Evolutionary conservation across 129 eudicot genomes (phyloP).

Genomic region (Sambucus nigra): DNA sequence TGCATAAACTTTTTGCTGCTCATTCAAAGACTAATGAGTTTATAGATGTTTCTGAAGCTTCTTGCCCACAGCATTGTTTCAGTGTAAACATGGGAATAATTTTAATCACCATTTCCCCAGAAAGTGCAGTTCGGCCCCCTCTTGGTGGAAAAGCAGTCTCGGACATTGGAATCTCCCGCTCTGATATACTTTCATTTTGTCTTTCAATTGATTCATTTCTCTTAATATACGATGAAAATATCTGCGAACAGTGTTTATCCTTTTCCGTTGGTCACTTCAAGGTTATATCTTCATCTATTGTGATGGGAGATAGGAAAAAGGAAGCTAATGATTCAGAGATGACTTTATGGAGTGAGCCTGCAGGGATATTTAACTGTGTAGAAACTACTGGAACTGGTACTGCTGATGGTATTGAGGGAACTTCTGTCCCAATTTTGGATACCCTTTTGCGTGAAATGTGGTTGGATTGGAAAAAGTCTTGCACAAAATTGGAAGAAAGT

Average conservation of each 20-base stretch:
- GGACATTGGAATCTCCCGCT: constrained; percentile 19
- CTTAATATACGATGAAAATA: constrained; percentile 27
- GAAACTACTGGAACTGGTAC: constrained; percentile 13
- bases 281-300: constrained; percentile 33
- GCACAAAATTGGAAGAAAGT: constrained; percentile 26
- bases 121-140: constrained; percentile 20
- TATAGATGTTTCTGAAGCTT: constrained; percentile 14
- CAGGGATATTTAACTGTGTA: constrained; percentile 17
- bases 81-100: constrained; percentile 39
- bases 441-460: constrained; percentile 36
- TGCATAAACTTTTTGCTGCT: constrained; percentile 11
- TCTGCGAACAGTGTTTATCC: constrained; percentile 36
- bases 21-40: constrained; percentile 11
- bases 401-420: constrained; percentile 15
- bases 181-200: constrained; percentile 39
- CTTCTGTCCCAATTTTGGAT: constrained; percentile 26
- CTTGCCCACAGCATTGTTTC: constrained; percentile 26
- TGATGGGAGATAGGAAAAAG: constrained; percentile 28
- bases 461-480: constrained; percentile 42
- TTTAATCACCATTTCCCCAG: constrained; percentile 37
- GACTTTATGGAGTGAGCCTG: constrained; percentile 52
- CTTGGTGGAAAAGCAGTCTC: constrained; percentile 16
- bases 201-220: constrained; percentile 32
- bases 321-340: constrained; percentile 23
- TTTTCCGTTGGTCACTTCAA: constrained; percentile 54